These are phyloP conservation scores for Phytophthora lateralis DNA, from an alignment of 352 stramenopile genomes.

Conservation along the genomic window DNA sequence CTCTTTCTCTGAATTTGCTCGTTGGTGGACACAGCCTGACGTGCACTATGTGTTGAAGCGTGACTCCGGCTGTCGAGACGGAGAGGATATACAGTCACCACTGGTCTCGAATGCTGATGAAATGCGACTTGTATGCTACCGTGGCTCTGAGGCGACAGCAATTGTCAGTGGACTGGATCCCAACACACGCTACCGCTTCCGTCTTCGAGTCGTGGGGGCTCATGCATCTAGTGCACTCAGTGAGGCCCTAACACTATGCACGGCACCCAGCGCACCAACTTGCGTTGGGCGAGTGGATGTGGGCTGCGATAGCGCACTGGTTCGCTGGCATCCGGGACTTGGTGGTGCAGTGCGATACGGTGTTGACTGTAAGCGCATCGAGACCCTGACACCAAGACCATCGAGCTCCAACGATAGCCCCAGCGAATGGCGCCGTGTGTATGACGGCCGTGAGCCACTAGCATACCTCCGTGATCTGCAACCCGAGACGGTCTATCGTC, in stretches of 20 bases:
- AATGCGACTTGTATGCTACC: conserved; percentile 78
- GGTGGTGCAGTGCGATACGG: conserved; percentile 71
- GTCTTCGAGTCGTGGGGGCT: conserved; percentile 75
- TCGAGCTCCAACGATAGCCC: conserved; percentile 25
- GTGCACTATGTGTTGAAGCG: conserved; percentile 89
- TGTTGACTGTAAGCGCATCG: conserved; percentile 79
- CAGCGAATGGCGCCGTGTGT: conserved; percentile 72
- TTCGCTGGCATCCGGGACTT: conserved; percentile 86
- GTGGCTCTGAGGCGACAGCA: conserved; percentile 53
- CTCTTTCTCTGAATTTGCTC: conserved; percentile 86
- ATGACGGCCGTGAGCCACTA: conserved; percentile 80
- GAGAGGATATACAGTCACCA: conserved; percentile 7
- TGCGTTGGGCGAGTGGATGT: conserved; percentile 64
- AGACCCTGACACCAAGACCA: conserved; percentile 45
- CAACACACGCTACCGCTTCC: conserved; percentile 89
- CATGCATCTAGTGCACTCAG: conserved; percentile 81
- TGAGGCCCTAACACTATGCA: conserved; percentile 74
- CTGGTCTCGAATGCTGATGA: conserved; percentile 27
- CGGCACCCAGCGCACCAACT: conserved; percentile 56
- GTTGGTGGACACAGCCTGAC: conserved; percentile 86
- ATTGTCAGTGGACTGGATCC: conserved; percentile 70
- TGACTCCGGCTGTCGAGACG: conserved; percentile 33
- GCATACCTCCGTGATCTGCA: conserved; percentile 67
- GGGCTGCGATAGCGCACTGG: conserved; percentile 48
- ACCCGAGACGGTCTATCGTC: conserved; percentile 83